These are phyloP conservation scores for Vanrija sp. DNA, from an alignment of 1,284 basidiomycete species.

Conservation along the genomic window DNA sequence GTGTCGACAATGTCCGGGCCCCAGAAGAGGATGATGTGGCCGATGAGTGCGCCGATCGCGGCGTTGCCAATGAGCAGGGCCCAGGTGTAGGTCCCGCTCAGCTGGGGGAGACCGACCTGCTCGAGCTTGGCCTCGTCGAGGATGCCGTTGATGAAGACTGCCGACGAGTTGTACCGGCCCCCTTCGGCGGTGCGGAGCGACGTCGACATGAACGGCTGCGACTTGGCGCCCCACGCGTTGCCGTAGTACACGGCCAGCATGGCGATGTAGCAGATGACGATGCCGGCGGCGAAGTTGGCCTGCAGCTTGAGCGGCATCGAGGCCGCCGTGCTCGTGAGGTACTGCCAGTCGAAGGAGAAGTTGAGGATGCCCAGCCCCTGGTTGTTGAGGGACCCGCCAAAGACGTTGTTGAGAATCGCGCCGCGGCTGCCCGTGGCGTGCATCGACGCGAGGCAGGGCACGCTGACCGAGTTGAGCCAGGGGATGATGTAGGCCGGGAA, in stretches of 20 bases:
- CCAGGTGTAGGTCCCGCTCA: conserved; percentile 57
- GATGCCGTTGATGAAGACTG: conserved; percentile 23
- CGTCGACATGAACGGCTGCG: conserved; percentile 17
- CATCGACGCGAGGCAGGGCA: conserved; percentile 54
- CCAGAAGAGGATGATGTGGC: conserved; percentile 52
- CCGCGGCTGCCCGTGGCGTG: conserved; percentile 48
- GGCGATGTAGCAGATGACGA: conserved; percentile 25
- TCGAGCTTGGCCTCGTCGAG: conserved; percentile 25
- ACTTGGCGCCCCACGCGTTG: conserved; percentile 19
- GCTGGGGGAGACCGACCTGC: conserved; percentile 26
- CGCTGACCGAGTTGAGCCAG: conserved; percentile 32
- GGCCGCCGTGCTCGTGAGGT: conserved; percentile 25
- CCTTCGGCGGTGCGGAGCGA: conserved; percentile 15
- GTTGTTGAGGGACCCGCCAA: conserved; percentile 32
- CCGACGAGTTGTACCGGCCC: conserved; percentile 51
- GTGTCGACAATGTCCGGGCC: conserved; percentile 44
- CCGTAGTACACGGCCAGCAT: conserved; percentile 34
- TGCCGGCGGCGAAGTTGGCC: conserved; percentile 27
- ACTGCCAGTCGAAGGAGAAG: conserved; percentile 39
- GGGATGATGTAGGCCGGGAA: conserved; percentile 54
- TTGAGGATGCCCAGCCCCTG: conserved; percentile 36
- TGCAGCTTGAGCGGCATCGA: conserved; percentile 34
- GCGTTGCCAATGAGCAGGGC: conserved; percentile 49
- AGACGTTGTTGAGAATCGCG: conserved; percentile 30
- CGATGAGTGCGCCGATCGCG: conserved; percentile 60